Percentiles rank a stretch among this genome's conserved stretches.
These are phyloP conservation scores for Tricholoma terreum DNA, from an alignment of 768 basidiomycete genomes.

Conservation along the genomic window DNA sequence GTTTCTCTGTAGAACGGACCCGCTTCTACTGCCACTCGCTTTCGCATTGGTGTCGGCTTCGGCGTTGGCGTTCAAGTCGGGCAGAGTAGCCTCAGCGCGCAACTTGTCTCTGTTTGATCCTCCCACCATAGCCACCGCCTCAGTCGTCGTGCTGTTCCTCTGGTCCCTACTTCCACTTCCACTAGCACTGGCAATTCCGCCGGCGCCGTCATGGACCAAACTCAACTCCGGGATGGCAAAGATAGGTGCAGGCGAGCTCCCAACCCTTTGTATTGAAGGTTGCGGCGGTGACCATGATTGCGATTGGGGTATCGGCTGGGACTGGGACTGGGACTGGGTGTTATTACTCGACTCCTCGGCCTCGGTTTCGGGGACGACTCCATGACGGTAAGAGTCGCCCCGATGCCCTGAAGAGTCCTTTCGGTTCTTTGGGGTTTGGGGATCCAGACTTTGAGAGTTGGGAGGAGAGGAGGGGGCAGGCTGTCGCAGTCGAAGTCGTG, in stretches of 20 bases:
- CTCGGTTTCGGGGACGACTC: conserved; percentile 16
- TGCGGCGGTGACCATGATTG: neutral
- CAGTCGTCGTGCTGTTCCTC: neutral
- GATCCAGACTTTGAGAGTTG: neutral
- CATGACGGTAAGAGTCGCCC: conserved; percentile 15
- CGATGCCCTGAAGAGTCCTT: neutral
- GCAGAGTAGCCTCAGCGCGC: neutral
- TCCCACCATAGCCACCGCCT: neutral
- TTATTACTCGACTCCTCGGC: conserved; percentile 12
- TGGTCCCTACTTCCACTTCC: neutral
- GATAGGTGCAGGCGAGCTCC: neutral
- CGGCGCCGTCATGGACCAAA: neutral
- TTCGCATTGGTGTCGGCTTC: neutral
- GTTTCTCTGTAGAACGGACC: neutral
- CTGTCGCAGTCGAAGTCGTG: neutral
- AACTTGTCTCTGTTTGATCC: neutral
- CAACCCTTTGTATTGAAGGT: neutral
- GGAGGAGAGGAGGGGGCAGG: neutral
- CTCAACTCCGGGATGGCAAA: neutral
- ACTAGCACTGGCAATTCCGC: too few species aligned
- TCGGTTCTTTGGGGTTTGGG: neutral
- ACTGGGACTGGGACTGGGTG: conserved; percentile 15
- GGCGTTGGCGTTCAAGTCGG: neutral
- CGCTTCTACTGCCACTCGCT: neutral
- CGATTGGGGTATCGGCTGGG: conserved; percentile 6